A percentile compares a stretch with the other conserved stretches of the same genome.
Evolutionary conservation across 2,329 filamentous ascomycete species (phyloP).

Genomic region (Geoglossum cookeanum): DNA sequence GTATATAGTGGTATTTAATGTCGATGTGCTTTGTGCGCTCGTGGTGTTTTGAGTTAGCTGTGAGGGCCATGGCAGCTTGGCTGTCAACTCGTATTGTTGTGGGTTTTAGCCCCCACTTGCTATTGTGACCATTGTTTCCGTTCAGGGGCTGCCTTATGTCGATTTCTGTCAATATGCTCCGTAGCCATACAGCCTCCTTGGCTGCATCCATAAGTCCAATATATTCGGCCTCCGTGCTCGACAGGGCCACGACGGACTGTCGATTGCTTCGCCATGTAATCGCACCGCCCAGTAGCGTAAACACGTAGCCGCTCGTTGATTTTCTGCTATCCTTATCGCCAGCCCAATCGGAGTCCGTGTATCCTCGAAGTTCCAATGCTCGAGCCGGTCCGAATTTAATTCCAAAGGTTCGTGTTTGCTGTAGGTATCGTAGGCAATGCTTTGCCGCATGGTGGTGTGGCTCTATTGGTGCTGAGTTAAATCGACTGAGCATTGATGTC

Average conservation of each 20-base stretch:
- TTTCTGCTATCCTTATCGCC: background rate
- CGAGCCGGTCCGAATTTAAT: background rate
- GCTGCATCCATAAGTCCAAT: background rate
- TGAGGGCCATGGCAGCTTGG: constrained; percentile 5
- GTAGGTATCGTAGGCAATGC: background rate
- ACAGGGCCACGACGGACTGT: background rate
- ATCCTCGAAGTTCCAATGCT: background rate
- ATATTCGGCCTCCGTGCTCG: background rate
- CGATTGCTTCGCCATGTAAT: background rate
- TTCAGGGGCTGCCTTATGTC: background rate
- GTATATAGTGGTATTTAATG: constrained; percentile 5
- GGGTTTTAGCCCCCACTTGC: background rate
- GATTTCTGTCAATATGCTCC: background rate
- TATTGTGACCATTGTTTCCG: background rate
- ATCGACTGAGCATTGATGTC: background rate
- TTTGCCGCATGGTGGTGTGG: background rate
- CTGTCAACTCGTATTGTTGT: constrained; percentile 5
- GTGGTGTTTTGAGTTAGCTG: constrained; percentile 3
- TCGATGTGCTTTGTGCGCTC: constrained; percentile 8
- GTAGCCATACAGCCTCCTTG: background rate
- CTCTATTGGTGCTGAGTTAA: background rate
- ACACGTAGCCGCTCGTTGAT: background rate
- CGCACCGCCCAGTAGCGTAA: background rate
- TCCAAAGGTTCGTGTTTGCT: background rate
- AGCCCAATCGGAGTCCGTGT: background rate